A percentile compares a stretch with the other conserved stretches of the same genome.
Conservation (phyloP, 768 basidiomycete species). For the Amanita inopinata region DNA sequence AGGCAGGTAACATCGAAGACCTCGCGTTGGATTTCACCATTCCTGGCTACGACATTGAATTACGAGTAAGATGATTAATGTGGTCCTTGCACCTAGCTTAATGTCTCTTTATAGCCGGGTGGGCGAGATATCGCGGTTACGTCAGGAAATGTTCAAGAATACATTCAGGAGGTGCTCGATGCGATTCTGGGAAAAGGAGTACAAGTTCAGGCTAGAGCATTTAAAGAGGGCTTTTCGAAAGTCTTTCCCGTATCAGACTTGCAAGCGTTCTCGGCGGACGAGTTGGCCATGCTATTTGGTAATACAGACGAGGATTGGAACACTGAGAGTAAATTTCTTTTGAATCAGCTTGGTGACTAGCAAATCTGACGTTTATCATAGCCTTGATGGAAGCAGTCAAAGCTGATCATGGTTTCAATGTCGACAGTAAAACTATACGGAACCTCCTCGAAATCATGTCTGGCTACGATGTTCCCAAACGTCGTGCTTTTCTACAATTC, state of each 20-base stretch:
- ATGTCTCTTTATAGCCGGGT: constrained; percentile 41
- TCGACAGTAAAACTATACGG: constrained; percentile 85
- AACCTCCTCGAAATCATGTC: constrained; percentile 84
- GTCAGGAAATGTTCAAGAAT: constrained; percentile 80
- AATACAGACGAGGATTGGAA: constrained; percentile 98
- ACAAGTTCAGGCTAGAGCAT: constrained; percentile 74
- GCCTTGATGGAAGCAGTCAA: constrained; percentile 86
- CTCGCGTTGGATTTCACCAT: constrained; percentile 93
- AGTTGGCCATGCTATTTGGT: constrained; percentile 92
- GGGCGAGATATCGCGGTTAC: constrained; percentile 79
- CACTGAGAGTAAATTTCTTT: constrained; percentile 59
- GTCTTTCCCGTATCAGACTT: constrained; percentile 92
- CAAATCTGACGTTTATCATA: constrained; percentile 21
- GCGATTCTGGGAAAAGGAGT: constrained; percentile 80
- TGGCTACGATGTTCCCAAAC: constrained; percentile 58
- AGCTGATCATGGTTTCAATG: constrained; percentile 97
- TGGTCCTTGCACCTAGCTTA: not conserved
- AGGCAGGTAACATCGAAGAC: constrained; percentile 69
- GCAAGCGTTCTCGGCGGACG: constrained; percentile 87
- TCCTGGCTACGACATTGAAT: constrained; percentile 91
- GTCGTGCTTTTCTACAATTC: constrained; percentile 90
- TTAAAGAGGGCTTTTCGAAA: constrained; percentile 91
- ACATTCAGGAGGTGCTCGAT: constrained; percentile 79
- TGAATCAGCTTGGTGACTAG: constrained; percentile 6
- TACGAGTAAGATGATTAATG: constrained; percentile 45